phyloP scores from a whole-genome alignment of 2,329 filamentous ascomycete genomes.

The Stachybotrys chlorohalonatus region DNA sequence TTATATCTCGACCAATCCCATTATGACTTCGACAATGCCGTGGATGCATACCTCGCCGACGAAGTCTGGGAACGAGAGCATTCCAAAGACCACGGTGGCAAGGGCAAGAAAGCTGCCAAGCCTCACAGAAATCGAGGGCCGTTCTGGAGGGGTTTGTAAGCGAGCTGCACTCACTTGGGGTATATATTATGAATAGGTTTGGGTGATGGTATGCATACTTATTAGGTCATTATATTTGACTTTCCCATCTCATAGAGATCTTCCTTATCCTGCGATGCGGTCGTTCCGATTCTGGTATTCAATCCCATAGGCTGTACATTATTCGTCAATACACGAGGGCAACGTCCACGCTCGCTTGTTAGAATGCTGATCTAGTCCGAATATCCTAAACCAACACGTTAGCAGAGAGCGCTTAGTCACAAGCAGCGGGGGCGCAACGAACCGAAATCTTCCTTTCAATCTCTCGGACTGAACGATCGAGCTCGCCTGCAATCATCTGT shows the following conservation, averaged over 20 bases:
- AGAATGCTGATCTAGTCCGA: constrained; percentile 51
- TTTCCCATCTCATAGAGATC: background rate
- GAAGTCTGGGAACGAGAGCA: constrained; percentile 68
- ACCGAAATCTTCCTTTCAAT: constrained; percentile 92
- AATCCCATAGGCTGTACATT: background rate
- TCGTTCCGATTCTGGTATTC: background rate
- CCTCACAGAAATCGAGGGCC: constrained; percentile 18
- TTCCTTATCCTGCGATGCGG: background rate
- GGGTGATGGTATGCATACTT: background rate
- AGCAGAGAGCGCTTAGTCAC: constrained; percentile 7
- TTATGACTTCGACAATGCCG: constrained; percentile 57
- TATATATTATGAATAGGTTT: background rate
- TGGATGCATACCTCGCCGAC: constrained; percentile 58
- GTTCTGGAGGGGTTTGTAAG: constrained; percentile 22
- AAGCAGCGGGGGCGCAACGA: constrained; percentile 14
- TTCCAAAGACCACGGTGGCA: constrained; percentile 25
- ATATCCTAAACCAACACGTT: constrained; percentile 34
- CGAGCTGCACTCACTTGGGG: constrained; percentile 1
- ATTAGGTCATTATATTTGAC: background rate
- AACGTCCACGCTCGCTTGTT: constrained; percentile 13
- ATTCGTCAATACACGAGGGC: constrained; percentile 9
- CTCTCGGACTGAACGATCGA: constrained; percentile 83
- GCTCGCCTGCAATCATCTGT: constrained; percentile 85
- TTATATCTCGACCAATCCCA: constrained; percentile 63
- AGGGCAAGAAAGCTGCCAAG: constrained; percentile 16